These are phyloP conservation scores for Trichothecium roseum DNA, from an alignment of 2,329 filamentous ascomycete species.

Conservation along the genomic window DNA sequence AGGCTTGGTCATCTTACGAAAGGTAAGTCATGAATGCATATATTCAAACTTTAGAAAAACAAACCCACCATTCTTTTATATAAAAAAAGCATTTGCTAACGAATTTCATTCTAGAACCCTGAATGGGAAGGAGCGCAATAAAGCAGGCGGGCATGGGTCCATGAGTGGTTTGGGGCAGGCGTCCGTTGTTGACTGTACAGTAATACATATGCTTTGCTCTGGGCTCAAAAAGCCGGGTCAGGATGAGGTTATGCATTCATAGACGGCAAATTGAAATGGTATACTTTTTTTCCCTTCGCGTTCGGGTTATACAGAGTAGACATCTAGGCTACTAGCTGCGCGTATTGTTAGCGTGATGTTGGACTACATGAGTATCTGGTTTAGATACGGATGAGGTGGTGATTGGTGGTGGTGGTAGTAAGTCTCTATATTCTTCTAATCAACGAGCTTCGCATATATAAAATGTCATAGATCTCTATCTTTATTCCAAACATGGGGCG, in stretches of 20 bases:
- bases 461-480: too few relatives aligned
- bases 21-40: constrained; percentile 46
- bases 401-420: too few relatives aligned
- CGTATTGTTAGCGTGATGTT: too few relatives aligned
- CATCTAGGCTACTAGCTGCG: too few relatives aligned
- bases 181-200: constrained; percentile 20
- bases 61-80: not conserved
- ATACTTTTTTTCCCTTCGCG: too few relatives aligned
- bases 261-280: constrained; percentile 13
- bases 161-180: not conserved
- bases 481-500: too few relatives aligned
- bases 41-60: not conserved
- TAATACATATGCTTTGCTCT: constrained; percentile 15
- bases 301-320: too few relatives aligned
- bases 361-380: too few relatives aligned
- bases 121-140: constrained; percentile 29
- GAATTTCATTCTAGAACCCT: constrained; percentile 19
- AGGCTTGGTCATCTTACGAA: constrained; percentile 89
- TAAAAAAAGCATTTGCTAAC: constrained; percentile 8
- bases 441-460: too few relatives aligned
- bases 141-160: constrained; percentile 9
- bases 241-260: constrained; percentile 13
- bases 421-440: too few relatives aligned
- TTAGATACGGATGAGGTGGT: too few relatives aligned
- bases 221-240: constrained; percentile 14